These are phyloP conservation scores for Cadophora sp. DNA, from an alignment of 2,329 filamentous ascomycete species.

Conservation along the genomic window DNA sequence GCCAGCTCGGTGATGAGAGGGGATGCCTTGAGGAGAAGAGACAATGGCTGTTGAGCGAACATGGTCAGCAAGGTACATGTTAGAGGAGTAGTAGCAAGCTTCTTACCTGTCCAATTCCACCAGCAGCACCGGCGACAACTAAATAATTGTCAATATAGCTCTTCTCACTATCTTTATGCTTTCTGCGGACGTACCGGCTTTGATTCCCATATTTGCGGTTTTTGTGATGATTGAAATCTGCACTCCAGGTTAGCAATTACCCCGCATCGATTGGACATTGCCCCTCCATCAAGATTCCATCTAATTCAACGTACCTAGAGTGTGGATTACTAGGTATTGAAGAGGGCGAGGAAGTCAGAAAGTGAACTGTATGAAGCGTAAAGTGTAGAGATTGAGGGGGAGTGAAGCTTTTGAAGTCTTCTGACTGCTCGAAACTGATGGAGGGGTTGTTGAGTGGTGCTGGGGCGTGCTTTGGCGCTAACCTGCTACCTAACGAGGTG, in stretches of 20 bases:
- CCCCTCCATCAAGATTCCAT: conserved; percentile 6
- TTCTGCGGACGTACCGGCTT: conserved; percentile 59
- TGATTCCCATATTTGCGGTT: conserved; percentile 58
- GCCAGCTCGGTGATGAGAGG: conserved; percentile 90
- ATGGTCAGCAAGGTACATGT: conserved; percentile 26
- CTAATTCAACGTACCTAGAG: conserved; percentile 29
- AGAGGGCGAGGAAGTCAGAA: conserved; percentile 21
- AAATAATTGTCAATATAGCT: conserved; percentile 23
- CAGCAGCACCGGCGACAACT: conserved; percentile 93
- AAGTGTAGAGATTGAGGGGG: conserved; percentile 15
- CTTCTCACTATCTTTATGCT: background rate
- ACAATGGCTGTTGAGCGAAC: conserved; percentile 74
- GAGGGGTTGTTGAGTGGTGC: conserved; percentile 24
- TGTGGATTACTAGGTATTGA: conserved; percentile 25
- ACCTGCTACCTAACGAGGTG: conserved; percentile 8
- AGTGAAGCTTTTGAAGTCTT: conserved; percentile 22
- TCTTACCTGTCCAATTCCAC: conserved; percentile 95
- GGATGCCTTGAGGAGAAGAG: conserved; percentile 91
- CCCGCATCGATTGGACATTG: conserved; percentile 34
- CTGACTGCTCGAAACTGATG: conserved; percentile 31
- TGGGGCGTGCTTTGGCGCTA: conserved; percentile 1
- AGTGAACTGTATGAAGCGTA: background rate
- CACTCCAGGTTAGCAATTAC: conserved; percentile 34
- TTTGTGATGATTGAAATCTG: conserved; percentile 31
- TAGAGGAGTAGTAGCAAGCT: background rate